These are phyloP conservation scores for Metschnikowia bowlesiae DNA, from an alignment of 805 yeast species.

Conservation along the genomic window DNA sequence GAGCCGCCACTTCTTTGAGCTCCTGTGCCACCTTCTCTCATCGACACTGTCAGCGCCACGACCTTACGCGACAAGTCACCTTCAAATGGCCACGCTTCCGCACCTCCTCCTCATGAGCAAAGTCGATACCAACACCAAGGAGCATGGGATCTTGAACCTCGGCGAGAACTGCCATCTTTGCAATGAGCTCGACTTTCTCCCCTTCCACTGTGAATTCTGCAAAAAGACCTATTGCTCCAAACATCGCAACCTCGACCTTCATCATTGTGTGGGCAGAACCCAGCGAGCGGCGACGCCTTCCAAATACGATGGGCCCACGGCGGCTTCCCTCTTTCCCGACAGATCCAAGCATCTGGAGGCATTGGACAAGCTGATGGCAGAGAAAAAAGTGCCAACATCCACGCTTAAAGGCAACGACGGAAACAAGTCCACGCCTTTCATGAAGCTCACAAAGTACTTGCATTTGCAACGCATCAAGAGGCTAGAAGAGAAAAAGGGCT, in stretches of 20 bases:
- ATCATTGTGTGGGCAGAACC: constrained; percentile 24
- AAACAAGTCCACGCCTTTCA: constrained; percentile 11
- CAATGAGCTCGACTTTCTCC: constrained; percentile 52
- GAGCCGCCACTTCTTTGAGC: too few relatives aligned
- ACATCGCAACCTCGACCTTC: constrained; percentile 39
- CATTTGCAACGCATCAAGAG: constrained; percentile 16
- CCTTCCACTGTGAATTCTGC: constrained; percentile 51
- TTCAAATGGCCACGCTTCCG: constrained; percentile 4
- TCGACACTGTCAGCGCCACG: constrained; percentile 1
- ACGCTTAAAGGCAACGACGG: constrained; percentile 19
- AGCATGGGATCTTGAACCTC: constrained; percentile 45
- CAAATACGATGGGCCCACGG: constrained; percentile 29
- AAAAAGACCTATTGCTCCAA: constrained; percentile 44
- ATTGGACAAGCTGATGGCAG: constrained; percentile 25
- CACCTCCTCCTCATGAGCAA: constrained; percentile 22
- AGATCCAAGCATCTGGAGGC: constrained; percentile 37
- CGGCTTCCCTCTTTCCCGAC: constrained; percentile 50
- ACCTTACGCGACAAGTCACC: constrained; percentile 1
- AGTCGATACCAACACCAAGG: constrained; percentile 17
- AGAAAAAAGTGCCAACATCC: constrained; percentile 7
- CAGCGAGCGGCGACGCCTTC: constrained; percentile 13
- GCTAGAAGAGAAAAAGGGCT: constrained; percentile 16
- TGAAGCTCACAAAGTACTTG: constrained; percentile 16
- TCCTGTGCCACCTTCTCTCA: not conserved
- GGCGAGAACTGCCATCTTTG: constrained; percentile 57